phyloP scores from a whole-genome alignment of 495 filamentous ascomycete genomes.

The Penicillium goetzii region DNA sequence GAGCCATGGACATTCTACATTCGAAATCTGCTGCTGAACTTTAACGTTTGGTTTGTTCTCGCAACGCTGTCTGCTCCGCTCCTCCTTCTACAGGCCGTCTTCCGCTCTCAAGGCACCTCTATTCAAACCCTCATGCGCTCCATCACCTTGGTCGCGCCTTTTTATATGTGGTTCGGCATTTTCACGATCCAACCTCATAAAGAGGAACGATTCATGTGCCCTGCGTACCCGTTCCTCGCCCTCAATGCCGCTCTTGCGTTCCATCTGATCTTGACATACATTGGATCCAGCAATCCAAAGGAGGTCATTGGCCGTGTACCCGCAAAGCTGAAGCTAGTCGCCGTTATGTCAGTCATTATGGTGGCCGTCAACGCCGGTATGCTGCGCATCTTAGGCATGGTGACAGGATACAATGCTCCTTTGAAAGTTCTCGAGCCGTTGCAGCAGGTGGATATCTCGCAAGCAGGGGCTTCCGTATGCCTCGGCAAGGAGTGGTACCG shows the following conservation, averaged over 20 bases:
- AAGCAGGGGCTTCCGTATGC: slow-evolving; percentile 73
- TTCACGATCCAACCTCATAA: slow-evolving; percentile 95
- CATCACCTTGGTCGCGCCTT: slow-evolving; percentile 76
- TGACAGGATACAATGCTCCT: slow-evolving; percentile 84
- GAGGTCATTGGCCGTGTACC: slow-evolving; percentile 70
- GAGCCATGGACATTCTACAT: slow-evolving; percentile 98
- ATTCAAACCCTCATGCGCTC: slow-evolving; percentile 63
- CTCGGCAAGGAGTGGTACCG: slow-evolving; percentile 99
- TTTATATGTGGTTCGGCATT: slow-evolving; percentile 93
- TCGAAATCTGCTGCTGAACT: slow-evolving; percentile 89
- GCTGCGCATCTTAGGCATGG: slow-evolving; percentile 76
- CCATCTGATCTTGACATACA: slow-evolving; percentile 72
- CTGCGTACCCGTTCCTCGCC: slow-evolving; percentile 89
- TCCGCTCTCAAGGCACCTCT: slow-evolving; percentile 44
- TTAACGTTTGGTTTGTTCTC: slow-evolving; percentile 90
- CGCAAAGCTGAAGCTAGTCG: slow-evolving; percentile 64
- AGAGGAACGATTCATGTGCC: slow-evolving; percentile 99
- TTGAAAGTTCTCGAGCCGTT: slow-evolving; percentile 71
- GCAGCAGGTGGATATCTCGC: slow-evolving; percentile 50
- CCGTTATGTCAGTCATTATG: slow-evolving; percentile 59
- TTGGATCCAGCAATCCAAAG: slow-evolving; percentile 70
- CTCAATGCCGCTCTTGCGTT: slow-evolving; percentile 86
- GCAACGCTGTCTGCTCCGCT: slow-evolving; percentile 74
- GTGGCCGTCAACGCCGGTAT: slow-evolving; percentile 65
- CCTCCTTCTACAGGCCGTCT: slow-evolving; percentile 52